These are phyloP conservation scores for Euphorbia celastroides DNA, from an alignment of 441 rosid genomes.

Conservation along the genomic window DNA sequence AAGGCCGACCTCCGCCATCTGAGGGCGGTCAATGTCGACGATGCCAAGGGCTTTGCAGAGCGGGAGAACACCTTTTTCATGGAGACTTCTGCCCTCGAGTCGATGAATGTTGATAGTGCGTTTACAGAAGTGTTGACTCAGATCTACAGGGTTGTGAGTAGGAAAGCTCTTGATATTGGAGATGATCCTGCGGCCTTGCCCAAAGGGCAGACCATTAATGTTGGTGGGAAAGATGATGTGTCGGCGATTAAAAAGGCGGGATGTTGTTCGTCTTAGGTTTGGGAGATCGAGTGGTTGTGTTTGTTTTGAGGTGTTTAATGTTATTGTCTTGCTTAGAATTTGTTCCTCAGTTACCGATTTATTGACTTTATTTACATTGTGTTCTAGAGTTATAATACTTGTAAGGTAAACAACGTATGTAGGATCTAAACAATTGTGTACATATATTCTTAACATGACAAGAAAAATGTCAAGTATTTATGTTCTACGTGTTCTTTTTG, in stretches of 20 bases:
- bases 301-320: not conserved
- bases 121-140: conserved; percentile 82
- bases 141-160: conserved; percentile 73
- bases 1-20: conserved; percentile 91
- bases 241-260: conserved; percentile 67
- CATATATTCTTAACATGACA: not conserved
- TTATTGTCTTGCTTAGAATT: conserved; percentile 12
- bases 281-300: not conserved
- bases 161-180: conserved; percentile 66
- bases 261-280: conserved; percentile 62
- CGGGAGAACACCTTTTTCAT: conserved; percentile 72
- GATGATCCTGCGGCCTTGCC: conserved; percentile 57
- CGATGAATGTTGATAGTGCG: conserved; percentile 74
- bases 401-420: not conserved
- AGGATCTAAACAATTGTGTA: not conserved
- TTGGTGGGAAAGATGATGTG: conserved; percentile 73
- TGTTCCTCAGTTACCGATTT: too few species aligned
- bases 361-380: too few species aligned
- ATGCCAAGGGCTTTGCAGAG: conserved; percentile 66
- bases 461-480: too few species aligned
- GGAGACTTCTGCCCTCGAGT: conserved; percentile 88
- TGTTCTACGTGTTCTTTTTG: too few species aligned
- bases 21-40: conserved; percentile 64
- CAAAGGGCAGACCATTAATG: conserved; percentile 71
- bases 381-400: too few species aligned